Percentiles rank a stretch among this genome's conserved stretches.
Evolutionary conservation across 192 early-diverging fungal genomes (phyloP).

Genomic region (Anaeromyces robustus): DNA sequence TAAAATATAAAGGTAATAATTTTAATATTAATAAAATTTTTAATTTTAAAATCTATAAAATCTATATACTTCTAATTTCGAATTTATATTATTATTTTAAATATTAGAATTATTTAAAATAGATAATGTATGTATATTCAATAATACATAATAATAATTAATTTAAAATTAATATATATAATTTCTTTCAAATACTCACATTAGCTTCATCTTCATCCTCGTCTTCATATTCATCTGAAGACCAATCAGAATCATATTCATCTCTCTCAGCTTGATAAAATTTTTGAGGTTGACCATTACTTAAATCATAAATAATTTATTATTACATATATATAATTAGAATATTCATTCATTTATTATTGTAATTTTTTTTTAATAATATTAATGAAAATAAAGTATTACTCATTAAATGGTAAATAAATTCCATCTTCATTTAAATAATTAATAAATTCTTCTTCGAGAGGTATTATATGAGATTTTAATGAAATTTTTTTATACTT

Average conservation of each 20-base stretch:
- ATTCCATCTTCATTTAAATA: not conserved
- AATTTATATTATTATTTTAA: too few relatives aligned
- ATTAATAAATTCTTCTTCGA: not conserved
- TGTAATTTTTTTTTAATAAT: too few relatives aligned
- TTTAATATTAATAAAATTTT: too few relatives aligned
- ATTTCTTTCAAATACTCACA: too few relatives aligned
- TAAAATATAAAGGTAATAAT: too few relatives aligned
- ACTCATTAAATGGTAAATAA: not conserved
- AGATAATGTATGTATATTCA: too few relatives aligned
- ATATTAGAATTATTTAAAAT: too few relatives aligned
- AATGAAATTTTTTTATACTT: not conserved
- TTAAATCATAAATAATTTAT: not conserved
- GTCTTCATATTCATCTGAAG: constrained; percentile 17
- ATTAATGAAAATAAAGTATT: not conserved
- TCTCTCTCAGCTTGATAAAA: constrained; percentile 6
- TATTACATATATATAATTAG: not conserved
- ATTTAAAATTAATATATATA: too few relatives aligned
- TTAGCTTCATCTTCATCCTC: constrained; percentile 9
- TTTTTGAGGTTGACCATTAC: constrained; percentile 18
- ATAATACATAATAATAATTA: too few relatives aligned
- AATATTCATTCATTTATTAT: too few relatives aligned
- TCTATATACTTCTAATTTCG: too few relatives aligned
- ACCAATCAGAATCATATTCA: constrained; percentile 9
- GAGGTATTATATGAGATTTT: not conserved
- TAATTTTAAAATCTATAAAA: too few relatives aligned